Conservation (phyloP, 2,329 filamentous ascomycete species). For the Pyricularia sp. region DNA sequence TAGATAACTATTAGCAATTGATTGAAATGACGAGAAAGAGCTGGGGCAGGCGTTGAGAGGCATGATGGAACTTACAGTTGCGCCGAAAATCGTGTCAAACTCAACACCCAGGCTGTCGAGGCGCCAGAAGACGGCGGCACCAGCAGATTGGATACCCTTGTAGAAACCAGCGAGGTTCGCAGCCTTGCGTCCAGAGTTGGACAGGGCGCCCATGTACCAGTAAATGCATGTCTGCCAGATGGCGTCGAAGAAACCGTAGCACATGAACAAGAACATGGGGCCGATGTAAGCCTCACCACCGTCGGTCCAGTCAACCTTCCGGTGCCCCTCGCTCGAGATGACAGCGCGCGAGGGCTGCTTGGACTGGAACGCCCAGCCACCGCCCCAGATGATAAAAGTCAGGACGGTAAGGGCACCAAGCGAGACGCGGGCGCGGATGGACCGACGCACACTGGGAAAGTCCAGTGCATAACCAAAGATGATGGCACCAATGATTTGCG, state of each 20-base stretch:
- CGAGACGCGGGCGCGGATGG: conserved; percentile 55
- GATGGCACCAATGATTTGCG: conserved; percentile 69
- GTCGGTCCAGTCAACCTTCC: conserved; percentile 52
- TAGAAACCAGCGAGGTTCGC: conserved; percentile 69
- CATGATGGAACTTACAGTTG: conserved; percentile 28
- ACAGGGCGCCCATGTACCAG: conserved; percentile 92
- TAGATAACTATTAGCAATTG: not conserved
- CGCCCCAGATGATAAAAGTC: conserved; percentile 75
- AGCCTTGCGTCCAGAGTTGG: conserved; percentile 84
- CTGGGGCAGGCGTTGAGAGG: too few relatives aligned
- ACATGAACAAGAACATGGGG: conserved; percentile 74
- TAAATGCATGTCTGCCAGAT: conserved; percentile 86
- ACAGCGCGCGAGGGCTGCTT: conserved; percentile 42
- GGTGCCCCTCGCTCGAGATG: conserved; percentile 11
- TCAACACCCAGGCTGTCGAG: conserved; percentile 53
- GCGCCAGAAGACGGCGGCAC: conserved; percentile 66
- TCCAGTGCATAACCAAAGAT: conserved; percentile 68
- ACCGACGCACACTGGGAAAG: conserved; percentile 46
- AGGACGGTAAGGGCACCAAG: conserved; percentile 54
- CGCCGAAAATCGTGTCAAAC: conserved; percentile 64
- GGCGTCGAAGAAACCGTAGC: conserved; percentile 84
- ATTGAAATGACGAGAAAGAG: not conserved
- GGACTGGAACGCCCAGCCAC: conserved; percentile 69
- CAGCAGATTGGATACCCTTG: conserved; percentile 68
- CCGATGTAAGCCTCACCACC: conserved; percentile 2